Evolutionary conservation across 2,329 filamentous ascomycete species (phyloP), one percentile per base, ranked within the genome.

Genomic region (Huntiella savannae): DNA sequence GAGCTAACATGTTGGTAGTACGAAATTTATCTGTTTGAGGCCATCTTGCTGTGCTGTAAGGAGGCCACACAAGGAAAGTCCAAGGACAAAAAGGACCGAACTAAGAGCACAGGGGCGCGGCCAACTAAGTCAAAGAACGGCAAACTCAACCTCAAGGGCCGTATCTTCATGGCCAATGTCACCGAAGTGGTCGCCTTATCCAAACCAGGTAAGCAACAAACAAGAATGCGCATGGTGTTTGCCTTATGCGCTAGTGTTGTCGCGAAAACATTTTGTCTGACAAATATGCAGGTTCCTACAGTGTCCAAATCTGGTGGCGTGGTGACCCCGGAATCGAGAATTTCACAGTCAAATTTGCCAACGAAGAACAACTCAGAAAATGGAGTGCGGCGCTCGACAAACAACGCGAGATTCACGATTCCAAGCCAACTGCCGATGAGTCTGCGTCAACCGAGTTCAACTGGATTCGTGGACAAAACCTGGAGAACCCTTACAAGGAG

Each of bases 101-200:
- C 70, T 4, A 66, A 66, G 47, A 70, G 70, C 0, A 65, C 64
- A 2, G 64, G 62, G 5, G 70, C 75, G 49, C 83, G 77, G 60
- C 58, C 62, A 40, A 63, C 65, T 40, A 40, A 41, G 38, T 75
- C 71, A 56, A 78, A 75, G 59, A 82, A 75, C 55, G 81, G 80
- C 37, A 94, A 88, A 62, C 69, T 96, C 51, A 87, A 95, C 62
- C 71, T 98, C 28, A 98, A 98, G 63, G 91, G 91, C 35, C 77
- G 91, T 44, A 98, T 98, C 56, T 96, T 95, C 64, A 96, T 98
- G 87, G 86, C 87, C 54, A 98, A 98, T 57, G 88, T 98, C 46
- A 96, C 87, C 35, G 85, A 95, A 60, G 79, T 94, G n/a, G 69
- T 94, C 37, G 87, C 82, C 13, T 69, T 91, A 50, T 77, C 80